phyloP scores from a whole-genome alignment of 2,329 filamentous ascomycete genomes.

The Paracoccidioides brasiliensis region DNA sequence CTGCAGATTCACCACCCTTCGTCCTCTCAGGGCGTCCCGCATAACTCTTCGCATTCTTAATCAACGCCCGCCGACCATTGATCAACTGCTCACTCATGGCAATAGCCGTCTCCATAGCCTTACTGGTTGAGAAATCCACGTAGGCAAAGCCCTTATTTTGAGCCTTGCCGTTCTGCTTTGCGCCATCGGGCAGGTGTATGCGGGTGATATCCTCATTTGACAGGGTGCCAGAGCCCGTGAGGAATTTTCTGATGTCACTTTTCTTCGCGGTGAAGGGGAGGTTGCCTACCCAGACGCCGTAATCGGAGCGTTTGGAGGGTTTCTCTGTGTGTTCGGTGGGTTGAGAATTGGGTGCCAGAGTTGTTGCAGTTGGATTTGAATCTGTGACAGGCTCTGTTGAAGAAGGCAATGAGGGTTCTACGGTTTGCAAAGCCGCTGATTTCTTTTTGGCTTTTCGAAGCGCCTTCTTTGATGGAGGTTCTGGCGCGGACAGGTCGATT shows the following conservation, averaged over 20 bases:
- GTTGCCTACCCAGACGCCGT: conserved; percentile 94
- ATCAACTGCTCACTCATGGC: conserved; percentile 75
- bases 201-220: conserved; percentile 63
- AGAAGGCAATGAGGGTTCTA: conserved; percentile 9
- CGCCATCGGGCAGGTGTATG: conserved; percentile 59
- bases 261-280: conserved; percentile 71
- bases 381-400: conserved; percentile 3
- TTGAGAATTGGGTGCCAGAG: conserved; percentile 16
- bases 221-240: conserved; percentile 58
- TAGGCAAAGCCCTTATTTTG: conserved; percentile 94
- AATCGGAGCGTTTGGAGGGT: conserved; percentile 49
- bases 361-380: conserved; percentile 19
- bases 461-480: conserved; percentile 90
- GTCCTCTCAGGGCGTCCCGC: conserved; percentile 72
- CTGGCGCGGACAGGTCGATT: conserved; percentile 77
- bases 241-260: conserved; percentile 61
- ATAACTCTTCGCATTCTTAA: conserved; percentile 84
- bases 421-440: neutral
- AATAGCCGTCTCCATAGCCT: conserved; percentile 63
- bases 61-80: conserved; percentile 64
- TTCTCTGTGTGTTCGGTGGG: conserved; percentile 5
- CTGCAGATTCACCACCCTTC: conserved; percentile 11
- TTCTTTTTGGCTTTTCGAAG: conserved; percentile 76
- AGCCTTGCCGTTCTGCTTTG: conserved; percentile 37
- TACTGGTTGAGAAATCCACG: conserved; percentile 65